Conservation (phyloP, 352 stramenopile species). For the Phytophthora meadii region DNA sequence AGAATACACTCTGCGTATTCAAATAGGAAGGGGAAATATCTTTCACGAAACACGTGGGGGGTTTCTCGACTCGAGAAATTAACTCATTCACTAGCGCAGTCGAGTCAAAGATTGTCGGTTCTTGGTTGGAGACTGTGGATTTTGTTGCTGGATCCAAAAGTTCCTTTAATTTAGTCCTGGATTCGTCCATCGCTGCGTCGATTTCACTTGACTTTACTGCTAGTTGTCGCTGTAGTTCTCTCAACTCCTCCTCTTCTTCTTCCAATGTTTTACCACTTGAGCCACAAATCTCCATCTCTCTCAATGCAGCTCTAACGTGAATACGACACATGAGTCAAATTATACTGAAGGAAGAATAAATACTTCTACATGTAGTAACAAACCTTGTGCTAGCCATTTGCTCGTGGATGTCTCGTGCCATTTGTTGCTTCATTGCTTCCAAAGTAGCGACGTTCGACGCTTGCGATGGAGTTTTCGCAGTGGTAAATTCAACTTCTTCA, state of each 20-base stretch:
- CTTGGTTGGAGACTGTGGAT: slow-evolving; percentile 10
- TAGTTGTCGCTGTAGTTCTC: slow-evolving; percentile 23
- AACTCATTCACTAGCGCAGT: slow-evolving; percentile 35
- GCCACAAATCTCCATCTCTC: slow-evolving; percentile 46
- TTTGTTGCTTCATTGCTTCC: slow-evolving; percentile 42
- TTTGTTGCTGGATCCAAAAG: slow-evolving; percentile 14
- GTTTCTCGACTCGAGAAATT: slow-evolving; percentile 25
- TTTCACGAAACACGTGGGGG: background rate
- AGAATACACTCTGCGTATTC: background rate
- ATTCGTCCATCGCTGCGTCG: slow-evolving; percentile 31
- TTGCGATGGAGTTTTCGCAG: background rate
- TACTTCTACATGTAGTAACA: background rate
- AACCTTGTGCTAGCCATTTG: slow-evolving; percentile 65
- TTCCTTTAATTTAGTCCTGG: slow-evolving; percentile 27
- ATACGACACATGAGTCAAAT: background rate
- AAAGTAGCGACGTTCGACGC: slow-evolving; percentile 46
- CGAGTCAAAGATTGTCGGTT: slow-evolving; percentile 37
- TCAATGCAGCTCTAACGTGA: slow-evolving; percentile 37
- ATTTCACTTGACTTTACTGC: slow-evolving; percentile 24
- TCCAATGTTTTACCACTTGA: slow-evolving; percentile 25
- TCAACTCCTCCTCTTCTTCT: slow-evolving; percentile 43
- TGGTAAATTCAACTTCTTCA: background rate
- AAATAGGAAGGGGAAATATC: background rate
- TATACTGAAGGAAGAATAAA: background rate
- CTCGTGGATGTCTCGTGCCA: slow-evolving; percentile 48